Evolutionary conservation across 2,329 filamentous ascomycete species (phyloP), one percentile per base, ranked within the genome.

Genomic region (Dothidotthia symphoricarpi): DNA sequence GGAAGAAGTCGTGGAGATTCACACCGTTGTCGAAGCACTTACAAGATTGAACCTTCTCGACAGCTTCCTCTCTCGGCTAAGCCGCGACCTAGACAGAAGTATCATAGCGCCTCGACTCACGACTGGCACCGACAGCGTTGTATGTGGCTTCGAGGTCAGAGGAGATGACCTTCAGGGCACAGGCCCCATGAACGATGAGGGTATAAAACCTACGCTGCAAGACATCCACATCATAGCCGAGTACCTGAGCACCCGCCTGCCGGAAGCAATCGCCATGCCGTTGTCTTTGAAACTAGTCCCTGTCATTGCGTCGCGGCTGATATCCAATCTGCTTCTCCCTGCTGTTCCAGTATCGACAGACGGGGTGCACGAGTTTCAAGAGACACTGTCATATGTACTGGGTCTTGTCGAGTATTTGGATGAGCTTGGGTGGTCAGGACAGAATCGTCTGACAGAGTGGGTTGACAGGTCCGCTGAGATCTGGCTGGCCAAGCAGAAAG

Each of bases 401-500:
- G 64, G 69, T 0, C 86, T 97, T 54, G 85, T 83, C 36, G 68
- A 74, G 6, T 74, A 73, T 1, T 68, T 97, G 6, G 74, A 80
- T 24, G 67, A 71, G 6, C 71, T 83, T 13, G 75, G 78, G 0
- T 91, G 87, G 75, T 73, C 75, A 12, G 77, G 76, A 3, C 70
- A 75, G 31, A 69, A 70, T 36, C 78, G 83, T 22, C 69, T 98
- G 25, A 75, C 79, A 29, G 81, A 87, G 16, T 98, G 93, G 91
- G 82, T 88, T 0, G 79, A 83, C 27, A 82, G 84, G 45, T 85
- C 88, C 1, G 86, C 89, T 0, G 81, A 81, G 40, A 82, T 88
- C 16, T 98, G 93, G 93, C 76, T 97, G 11, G 80, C 80, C 2
- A 91, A 88, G 61, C 85, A 89, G 49, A 82, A 86, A 55, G 89